Percentiles rank a stretch among this genome's conserved stretches.
Evolutionary conservation across 2,329 filamentous ascomycete species (phyloP).

Genomic region (Alternaria burnsii): DNA sequence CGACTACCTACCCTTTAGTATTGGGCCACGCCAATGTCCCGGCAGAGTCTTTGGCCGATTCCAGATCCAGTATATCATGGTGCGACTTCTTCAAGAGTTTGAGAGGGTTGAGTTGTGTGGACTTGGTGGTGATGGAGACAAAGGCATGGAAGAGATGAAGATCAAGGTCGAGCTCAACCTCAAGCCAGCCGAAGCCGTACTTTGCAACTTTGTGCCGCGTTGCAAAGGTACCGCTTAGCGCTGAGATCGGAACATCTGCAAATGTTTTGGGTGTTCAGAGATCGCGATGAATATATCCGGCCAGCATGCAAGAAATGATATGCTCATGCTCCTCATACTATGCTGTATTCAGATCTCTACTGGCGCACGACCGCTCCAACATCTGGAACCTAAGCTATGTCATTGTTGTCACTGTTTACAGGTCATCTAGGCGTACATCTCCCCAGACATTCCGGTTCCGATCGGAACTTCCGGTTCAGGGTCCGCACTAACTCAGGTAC

Average conservation of each 20-base stretch:
- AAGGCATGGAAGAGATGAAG: slow-evolving; percentile 12
- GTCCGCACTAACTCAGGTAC: neutral
- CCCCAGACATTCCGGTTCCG: neutral
- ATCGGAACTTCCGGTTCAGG: neutral
- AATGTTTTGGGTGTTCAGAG: neutral
- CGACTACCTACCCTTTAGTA: slow-evolving; percentile 13
- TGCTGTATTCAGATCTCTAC: fast-evolving
- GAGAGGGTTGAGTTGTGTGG: slow-evolving; percentile 16
- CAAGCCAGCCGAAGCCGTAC: slow-evolving; percentile 11
- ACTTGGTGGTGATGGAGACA: neutral
- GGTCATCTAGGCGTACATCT: neutral
- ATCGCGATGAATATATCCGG: neutral
- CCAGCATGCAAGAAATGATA: neutral
- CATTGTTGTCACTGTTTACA: neutral
- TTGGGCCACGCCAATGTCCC: slow-evolving; percentile 12
- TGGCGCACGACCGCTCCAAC: no score
- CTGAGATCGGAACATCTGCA: neutral
- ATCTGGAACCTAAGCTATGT: neutral
- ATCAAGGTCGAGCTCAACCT: slow-evolving; percentile 17
- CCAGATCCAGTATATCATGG: slow-evolving; percentile 16
- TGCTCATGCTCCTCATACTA: no score
- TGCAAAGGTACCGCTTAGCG: neutral
- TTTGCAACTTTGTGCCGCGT: slow-evolving; percentile 10
- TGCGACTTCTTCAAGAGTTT: slow-evolving; percentile 15
- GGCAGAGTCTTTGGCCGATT: slow-evolving; percentile 16